Base-by-base conservation (phyloP, 169 alveolate genomes). In the Cytauxzoon felis region DNA sequence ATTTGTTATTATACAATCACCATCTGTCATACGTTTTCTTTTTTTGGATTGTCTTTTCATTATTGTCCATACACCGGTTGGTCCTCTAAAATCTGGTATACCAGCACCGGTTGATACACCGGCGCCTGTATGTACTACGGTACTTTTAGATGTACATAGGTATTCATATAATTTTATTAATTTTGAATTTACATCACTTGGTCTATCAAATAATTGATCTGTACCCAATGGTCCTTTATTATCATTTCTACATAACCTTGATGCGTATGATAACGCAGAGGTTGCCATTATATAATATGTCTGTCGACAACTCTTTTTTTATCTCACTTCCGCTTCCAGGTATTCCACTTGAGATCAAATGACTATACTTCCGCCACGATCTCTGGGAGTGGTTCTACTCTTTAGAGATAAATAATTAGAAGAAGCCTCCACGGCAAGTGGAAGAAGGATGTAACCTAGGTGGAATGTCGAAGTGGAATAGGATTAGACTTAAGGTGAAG, bases 101-200 rank as follows among this genome's bases (percentile, higher is more conserved):
- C 92, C 92, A 3, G 88, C 78, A 23, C 88, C 84, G 2, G 92
- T 86, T 8, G 92, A 86, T 29, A 86, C 80, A n/a, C 92, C 92
- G 1, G 92, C 92, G 7, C 92, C 92, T 0, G 86, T 62, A 64
- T 86, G 92, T 8, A 86, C 70, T n/a, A 80, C 79, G 11, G 85
- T 78, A 24, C 50, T 49, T n/a, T 86, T 61, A 43, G 88, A 73
- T 26, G 61, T 69, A 54, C 34, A 43, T 45, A 86, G 49, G 36
- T 66, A 75, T 24, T 72, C 71, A 16, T 63, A 58, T 24, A 81
- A 59, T 58, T 53, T 50, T 34, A 66, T 75, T 42, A 73, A 50
- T 51, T 86, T 86, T 45, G 58, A 59, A 38, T 56, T 34, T 13
- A 81, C 87, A 41, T 86, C 88, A 21, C 81, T 76, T 13, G 53